Evolutionary conservation across 257 asterid genomes (phyloP).

Genomic region (Solanum pennellii): DNA sequence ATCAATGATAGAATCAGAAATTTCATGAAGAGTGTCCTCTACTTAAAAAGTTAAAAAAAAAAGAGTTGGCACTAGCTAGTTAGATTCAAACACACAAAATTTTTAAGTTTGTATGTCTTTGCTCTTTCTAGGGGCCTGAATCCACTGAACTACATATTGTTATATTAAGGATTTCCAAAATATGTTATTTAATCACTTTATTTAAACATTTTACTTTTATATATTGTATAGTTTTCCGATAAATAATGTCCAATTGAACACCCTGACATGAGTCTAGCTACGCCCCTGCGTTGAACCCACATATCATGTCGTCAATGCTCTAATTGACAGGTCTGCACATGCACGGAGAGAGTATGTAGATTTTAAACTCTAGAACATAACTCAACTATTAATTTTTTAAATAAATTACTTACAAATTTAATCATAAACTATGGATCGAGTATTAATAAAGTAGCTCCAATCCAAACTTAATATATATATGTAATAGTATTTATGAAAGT

Average conservation of each 20-base stretch:
- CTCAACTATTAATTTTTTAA: background rate
- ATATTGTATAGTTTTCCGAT: too few species aligned
- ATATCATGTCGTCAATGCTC: background rate
- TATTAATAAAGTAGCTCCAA: background rate
- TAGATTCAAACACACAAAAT: background rate
- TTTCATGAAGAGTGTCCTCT: rapidly evolving
- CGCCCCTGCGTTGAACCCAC: background rate
- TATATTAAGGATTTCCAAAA: rapidly evolving
- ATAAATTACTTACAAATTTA: background rate
- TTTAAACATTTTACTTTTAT: too few species aligned
- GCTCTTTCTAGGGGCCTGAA: too few species aligned
- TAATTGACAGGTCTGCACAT: background rate
- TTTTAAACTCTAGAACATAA: background rate
- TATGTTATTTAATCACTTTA: background rate
- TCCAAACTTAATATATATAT: too few species aligned
- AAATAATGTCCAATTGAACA: background rate
- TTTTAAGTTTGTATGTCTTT: background rate
- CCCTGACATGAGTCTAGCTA: background rate
- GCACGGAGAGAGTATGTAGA: background rate
- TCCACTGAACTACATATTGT: too few species aligned
- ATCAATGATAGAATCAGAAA: too few species aligned
- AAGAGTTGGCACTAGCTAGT: too few species aligned
- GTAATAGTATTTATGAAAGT: background rate
- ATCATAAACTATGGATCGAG: background rate
- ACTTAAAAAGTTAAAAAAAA: too few species aligned